phyloP scores from a whole-genome alignment of 1,284 basidiomycete genomes.

The Microbotryum saponariae region DNA sequence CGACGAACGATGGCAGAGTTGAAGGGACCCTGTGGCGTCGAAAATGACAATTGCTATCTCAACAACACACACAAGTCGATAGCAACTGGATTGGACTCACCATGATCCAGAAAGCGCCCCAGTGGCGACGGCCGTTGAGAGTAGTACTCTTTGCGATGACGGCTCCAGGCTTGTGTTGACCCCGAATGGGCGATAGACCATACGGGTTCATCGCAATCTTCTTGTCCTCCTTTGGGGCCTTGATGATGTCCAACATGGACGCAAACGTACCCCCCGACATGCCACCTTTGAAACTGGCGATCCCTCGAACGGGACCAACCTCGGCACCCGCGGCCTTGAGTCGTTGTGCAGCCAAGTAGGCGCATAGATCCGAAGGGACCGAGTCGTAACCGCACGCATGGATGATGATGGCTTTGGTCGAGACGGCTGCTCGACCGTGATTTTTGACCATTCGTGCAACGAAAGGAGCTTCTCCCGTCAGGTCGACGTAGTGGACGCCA shows the following conservation, averaged over 20 bases:
- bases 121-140: slow-evolving; percentile 4
- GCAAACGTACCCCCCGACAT: slow-evolving; percentile 33
- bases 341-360: slow-evolving; percentile 33
- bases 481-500: slow-evolving; percentile 32
- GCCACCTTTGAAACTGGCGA: slow-evolving; percentile 24
- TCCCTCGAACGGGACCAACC: slow-evolving; percentile 26
- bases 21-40: slow-evolving; percentile 5
- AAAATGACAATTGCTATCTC: no score
- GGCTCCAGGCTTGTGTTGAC: slow-evolving; percentile 2
- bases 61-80: no score
- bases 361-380: slow-evolving; percentile 33
- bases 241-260: slow-evolving; percentile 19
- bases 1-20: slow-evolving; percentile 33
- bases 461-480: slow-evolving; percentile 33
- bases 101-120: slow-evolving; percentile 32
- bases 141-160: slow-evolving; percentile 7
- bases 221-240: slow-evolving; percentile 11
- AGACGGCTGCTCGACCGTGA: slow-evolving; percentile 18
- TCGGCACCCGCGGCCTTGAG: slow-evolving; percentile 22
- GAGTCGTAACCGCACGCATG: slow-evolving; percentile 34
- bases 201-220: slow-evolving; percentile 23
- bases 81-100: not conserved
- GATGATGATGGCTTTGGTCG: slow-evolving; percentile 32
- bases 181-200: slow-evolving; percentile 21
- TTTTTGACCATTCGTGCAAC: slow-evolving; percentile 21